Evolutionary conservation across 225 moss, liverwort and hornwort genomes (phyloP), one percentile per base, ranked within the genome.

Genomic region (Pseudisothecium myosuroides): DNA sequence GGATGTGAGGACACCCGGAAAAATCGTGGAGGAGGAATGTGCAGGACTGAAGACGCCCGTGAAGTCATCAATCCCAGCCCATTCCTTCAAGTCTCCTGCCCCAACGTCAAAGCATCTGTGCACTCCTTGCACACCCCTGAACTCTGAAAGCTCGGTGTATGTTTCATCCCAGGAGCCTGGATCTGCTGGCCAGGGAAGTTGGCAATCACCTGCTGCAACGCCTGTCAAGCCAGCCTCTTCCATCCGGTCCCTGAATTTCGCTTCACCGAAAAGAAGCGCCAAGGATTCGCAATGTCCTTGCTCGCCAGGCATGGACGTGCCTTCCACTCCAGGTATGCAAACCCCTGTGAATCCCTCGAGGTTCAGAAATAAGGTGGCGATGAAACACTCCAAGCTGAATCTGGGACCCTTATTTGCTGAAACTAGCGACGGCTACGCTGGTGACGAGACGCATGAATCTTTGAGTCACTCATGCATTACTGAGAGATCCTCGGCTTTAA

Each of bases 201-300:
- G 58, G 26, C 83, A 81, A 17, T 94, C 92, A 29, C 93, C 92
- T 21, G 87, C 89, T 54, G 87, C 83, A 17, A 95, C 93, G 8
- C 93, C 95, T 47, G 88, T 93, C 22, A 93, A 91, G 65, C 81
- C 90, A n/a, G 84, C 54, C 56, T 92, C 94, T 45, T 90, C 91
- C 8, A 91, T 89, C 52, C 85, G 95, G 32, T 93, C 95, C 13
- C 82, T 95, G 22, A 92, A 92, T n/a, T 95, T 95, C 50, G 85
- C 92, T 14, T 87, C 94, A 60, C 93, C 94, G 8, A 90, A 89
- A 29, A 65, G 85, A 27, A 75, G 39, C 32, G 17, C 87, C 58
- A 79, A 60, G 41, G 88, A 74, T 11, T 47, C 86, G 4, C 76
- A 85, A 19, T 91, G 93, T 72, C 91, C 93, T 15, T 89, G 90